Evolutionary conservation across 768 basidiomycete genomes (phyloP).

Genomic region (Clathrus columnatus): DNA sequence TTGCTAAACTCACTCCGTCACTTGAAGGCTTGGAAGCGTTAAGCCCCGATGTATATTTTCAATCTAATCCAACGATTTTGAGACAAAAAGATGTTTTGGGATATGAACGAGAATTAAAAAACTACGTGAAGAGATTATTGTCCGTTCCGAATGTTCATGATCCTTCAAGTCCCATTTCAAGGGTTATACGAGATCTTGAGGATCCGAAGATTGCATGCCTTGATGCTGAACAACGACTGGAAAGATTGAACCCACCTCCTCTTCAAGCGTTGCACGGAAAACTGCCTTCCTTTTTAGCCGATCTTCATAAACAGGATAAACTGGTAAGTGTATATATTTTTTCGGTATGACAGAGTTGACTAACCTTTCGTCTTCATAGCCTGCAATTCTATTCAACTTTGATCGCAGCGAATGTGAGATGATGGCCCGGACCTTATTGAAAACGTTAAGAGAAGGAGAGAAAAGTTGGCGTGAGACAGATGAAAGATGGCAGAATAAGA

Average conservation of each 20-base stretch:
- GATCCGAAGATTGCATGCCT: conserved; percentile 29
- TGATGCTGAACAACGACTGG: conserved; percentile 25
- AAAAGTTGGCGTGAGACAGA: conserved; percentile 37
- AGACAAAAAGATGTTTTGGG: conserved; percentile 51
- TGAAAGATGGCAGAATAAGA: conserved; percentile 41
- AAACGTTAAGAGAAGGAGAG: conserved; percentile 36
- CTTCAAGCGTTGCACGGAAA: too few species aligned
- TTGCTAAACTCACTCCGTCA: conserved; percentile 19
- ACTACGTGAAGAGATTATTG: conserved; percentile 30
- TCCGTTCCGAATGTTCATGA: conserved; percentile 27
- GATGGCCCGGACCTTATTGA: conserved; percentile 34
- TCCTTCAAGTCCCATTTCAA: conserved; percentile 28
- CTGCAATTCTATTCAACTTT: conserved; percentile 61
- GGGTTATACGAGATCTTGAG: conserved; percentile 32
- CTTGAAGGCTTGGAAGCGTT: conserved; percentile 25
- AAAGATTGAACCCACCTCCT: conserved; percentile 43
- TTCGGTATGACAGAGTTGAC: too few species aligned
- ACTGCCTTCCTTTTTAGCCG: too few species aligned
- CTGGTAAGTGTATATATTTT: conserved; percentile 34
- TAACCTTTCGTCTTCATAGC: conserved; percentile 26
- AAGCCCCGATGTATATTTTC: conserved; percentile 39
- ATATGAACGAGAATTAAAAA: conserved; percentile 50
- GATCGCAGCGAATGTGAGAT: conserved; percentile 50
- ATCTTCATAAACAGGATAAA: conserved; percentile 44
- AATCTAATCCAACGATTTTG: conserved; percentile 32